Evolutionary conservation across 768 basidiomycete species (phyloP).

Genomic region (Pisolithus marmoratus): DNA sequence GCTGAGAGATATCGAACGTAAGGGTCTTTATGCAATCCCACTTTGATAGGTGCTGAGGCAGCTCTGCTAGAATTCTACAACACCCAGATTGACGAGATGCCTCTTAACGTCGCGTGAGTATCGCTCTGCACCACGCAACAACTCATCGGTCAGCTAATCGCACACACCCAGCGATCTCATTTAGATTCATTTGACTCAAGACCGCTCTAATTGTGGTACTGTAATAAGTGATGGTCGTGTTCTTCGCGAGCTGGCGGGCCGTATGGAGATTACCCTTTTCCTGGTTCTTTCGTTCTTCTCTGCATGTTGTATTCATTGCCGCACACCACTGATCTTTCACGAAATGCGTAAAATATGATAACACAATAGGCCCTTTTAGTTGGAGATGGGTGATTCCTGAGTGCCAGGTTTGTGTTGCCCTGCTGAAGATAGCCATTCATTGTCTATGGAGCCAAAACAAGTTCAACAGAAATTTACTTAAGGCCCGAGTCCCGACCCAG

Average conservation of each 20-base stretch:
- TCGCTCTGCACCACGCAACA: neutral
- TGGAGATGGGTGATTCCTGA: no score
- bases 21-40: conserved; percentile 29
- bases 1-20: conserved; percentile 92
- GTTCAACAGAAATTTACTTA: no score
- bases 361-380: no score
- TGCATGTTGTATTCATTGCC: no score
- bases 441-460: no score
- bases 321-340: no score
- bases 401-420: no score
- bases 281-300: conserved; percentile 7
- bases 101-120: conserved; percentile 85
- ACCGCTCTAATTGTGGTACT: conserved; percentile 1
- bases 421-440: no score
- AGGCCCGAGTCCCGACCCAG: no score
- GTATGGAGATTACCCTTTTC: conserved; percentile 5
- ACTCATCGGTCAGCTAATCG: no score
- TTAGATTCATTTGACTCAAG: conserved; percentile 37
- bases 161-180: conserved; percentile 62
- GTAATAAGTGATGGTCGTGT: conserved; percentile 16
- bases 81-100: conserved; percentile 98
- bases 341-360: no score
- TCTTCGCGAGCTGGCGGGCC: conserved; percentile 6
- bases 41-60: conserved; percentile 7
- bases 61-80: conserved; percentile 67